Evolutionary conservation across 441 rosid genomes (phyloP).

Genomic region (Eugenia klotzschiana): DNA sequence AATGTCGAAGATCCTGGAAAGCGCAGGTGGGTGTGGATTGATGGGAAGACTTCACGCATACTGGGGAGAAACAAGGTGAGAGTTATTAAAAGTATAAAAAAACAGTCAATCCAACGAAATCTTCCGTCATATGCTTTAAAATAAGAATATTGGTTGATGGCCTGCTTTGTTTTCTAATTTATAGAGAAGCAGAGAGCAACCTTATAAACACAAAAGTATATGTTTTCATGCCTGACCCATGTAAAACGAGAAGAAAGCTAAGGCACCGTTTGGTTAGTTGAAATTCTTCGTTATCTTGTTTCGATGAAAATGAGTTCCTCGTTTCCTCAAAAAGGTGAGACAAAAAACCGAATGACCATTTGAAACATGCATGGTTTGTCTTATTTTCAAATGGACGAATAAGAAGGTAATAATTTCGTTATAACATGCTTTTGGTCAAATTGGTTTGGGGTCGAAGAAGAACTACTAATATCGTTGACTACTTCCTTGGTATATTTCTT

Average conservation of each 20-base stretch:
- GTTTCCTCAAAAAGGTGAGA: too few relatives aligned
- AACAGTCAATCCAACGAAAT: neutral
- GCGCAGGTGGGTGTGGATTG: too few relatives aligned
- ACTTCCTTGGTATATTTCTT: neutral
- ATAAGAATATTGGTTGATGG: neutral
- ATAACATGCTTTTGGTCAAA: neutral
- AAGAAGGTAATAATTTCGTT: neutral
- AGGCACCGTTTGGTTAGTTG: neutral
- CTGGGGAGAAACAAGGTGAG: neutral
- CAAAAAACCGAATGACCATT: too few relatives aligned
- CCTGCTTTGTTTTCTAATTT: neutral
- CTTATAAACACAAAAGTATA: too few relatives aligned
- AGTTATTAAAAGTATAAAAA: neutral
- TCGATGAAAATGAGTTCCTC: too few relatives aligned
- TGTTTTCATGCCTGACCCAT: neutral
- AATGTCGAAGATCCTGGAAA: too few relatives aligned
- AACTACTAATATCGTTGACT: neutral
- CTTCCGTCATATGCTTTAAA: neutral
- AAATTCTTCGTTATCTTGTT: too few relatives aligned
- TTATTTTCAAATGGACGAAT: too few relatives aligned
- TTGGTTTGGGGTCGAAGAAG: neutral
- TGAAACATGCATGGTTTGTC: too few relatives aligned
- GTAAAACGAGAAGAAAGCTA: neutral
- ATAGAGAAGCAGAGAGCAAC: neutral
- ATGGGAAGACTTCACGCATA: rapidly evolving